phyloP scores from a whole-genome alignment of 2,329 filamentous ascomycete species.

The Didymella keratinophila region DNA sequence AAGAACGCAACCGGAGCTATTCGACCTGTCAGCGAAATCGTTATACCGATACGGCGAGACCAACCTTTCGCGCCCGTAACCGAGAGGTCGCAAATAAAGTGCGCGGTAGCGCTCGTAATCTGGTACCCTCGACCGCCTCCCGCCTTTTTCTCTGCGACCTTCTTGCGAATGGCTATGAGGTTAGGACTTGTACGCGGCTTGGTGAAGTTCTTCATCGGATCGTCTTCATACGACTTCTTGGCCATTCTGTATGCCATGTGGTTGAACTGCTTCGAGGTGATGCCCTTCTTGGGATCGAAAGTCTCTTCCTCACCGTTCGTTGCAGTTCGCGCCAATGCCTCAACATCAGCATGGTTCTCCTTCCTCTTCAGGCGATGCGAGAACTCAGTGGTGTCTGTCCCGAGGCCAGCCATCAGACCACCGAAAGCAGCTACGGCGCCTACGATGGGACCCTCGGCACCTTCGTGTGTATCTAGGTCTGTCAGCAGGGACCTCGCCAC shows the following conservation, averaged over 20 bases:
- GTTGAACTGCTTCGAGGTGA: slow-evolving; percentile 19
- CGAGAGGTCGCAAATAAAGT: slow-evolving; percentile 26
- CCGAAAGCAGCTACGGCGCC: slow-evolving; percentile 25
- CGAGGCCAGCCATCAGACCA: slow-evolving; percentile 20
- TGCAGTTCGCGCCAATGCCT: slow-evolving; percentile 2
- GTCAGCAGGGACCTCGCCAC: slow-evolving; percentile 7
- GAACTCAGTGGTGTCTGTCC: slow-evolving; percentile 25
- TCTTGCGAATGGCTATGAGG: slow-evolving; percentile 9
- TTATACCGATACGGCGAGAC: rapidly evolving
- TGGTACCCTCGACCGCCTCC: slow-evolving; percentile 25
- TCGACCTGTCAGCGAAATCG: background rate
- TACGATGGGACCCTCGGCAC: slow-evolving; percentile 24
- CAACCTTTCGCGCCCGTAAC: slow-evolving; percentile 23
- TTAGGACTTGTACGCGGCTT: slow-evolving; percentile 3
- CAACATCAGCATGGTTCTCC: background rate
- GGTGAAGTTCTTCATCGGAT: slow-evolving; percentile 18
- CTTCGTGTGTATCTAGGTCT: slow-evolving; percentile 27
- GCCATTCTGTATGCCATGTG: slow-evolving; percentile 31
- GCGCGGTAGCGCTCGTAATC: slow-evolving; percentile 25
- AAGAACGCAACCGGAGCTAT: slow-evolving; percentile 31
- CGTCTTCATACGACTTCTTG: slow-evolving; percentile 22
- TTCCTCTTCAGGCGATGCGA: slow-evolving; percentile 21
- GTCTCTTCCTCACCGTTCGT: slow-evolving; percentile 4
- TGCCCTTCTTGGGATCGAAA: slow-evolving; percentile 8
- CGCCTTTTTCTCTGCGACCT: slow-evolving; percentile 15